Percentiles rank a stretch among this genome's conserved stretches.
Conservation (phyloP, 2,329 filamentous ascomycete genomes). For the Epichloe typhina region DNA sequence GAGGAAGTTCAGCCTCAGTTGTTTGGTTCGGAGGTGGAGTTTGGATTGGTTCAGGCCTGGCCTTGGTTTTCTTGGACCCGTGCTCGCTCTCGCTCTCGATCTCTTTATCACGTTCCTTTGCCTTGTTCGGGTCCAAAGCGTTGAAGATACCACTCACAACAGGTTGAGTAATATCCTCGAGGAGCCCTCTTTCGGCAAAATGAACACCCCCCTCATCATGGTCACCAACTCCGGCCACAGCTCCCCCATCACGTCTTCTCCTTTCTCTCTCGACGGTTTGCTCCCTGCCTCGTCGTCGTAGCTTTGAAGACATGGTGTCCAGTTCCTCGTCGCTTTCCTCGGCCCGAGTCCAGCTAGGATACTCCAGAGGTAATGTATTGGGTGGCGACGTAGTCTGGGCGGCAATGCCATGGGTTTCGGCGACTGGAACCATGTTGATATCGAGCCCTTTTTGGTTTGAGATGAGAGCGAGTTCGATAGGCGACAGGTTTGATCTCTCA, state of each 20-base stretch:
- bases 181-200: not conserved
- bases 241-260: not conserved
- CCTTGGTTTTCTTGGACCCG: not conserved
- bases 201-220: not conserved
- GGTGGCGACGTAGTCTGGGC: not conserved
- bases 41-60: not conserved
- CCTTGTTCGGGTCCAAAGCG: not conserved
- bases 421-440: not conserved
- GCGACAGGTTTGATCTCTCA: not conserved
- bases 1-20: not conserved
- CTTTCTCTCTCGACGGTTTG: not conserved
- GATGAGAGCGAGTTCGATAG: not conserved
- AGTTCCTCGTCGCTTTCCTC: not conserved
- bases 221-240: not conserved
- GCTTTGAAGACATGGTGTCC: not conserved
- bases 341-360: not conserved
- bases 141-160: not conserved
- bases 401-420: not conserved
- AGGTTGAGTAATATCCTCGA: not conserved
- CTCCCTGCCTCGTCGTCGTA: conserved; percentile 1
- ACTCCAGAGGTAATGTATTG: not conserved
- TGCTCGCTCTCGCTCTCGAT: not conserved
- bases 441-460: not conserved
- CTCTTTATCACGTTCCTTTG: not conserved
- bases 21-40: not conserved